phyloP scores from a whole-genome alignment of 169 alveolate genomes.

The Cryptosporidium ubiquitum region DNA sequence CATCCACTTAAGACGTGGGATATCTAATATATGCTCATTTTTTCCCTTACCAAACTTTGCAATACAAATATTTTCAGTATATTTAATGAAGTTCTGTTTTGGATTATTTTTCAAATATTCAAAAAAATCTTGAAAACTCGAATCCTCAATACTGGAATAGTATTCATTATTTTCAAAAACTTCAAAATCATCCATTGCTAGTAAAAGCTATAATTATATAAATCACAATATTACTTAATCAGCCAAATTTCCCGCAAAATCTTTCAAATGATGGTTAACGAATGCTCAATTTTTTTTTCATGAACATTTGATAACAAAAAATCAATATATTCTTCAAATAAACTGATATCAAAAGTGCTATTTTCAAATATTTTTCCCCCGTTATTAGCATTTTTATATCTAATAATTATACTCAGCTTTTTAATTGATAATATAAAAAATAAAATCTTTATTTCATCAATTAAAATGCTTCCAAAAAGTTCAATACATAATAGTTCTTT shows the following conservation, averaged over 20 bases:
- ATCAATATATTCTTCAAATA: background rate
- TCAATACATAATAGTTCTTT: slow-evolving; percentile 3
- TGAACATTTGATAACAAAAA: background rate
- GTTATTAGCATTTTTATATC: background rate
- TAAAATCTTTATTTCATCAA: slow-evolving; percentile 8
- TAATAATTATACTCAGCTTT: background rate
- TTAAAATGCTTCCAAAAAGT: slow-evolving; percentile 23
- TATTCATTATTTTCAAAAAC: slow-evolving; percentile 50
- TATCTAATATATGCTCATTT: background rate
- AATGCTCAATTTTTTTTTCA: background rate
- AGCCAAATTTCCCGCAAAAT: slow-evolving; percentile 37
- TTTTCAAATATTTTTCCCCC: background rate
- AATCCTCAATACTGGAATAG: slow-evolving; percentile 12
- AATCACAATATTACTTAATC: background rate
- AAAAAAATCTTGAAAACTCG: background rate
- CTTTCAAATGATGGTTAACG: background rate
- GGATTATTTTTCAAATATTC: slow-evolving; percentile 31
- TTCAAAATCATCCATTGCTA: slow-evolving; percentile 24
- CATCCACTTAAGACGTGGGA: slow-evolving; percentile 69
- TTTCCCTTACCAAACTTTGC: background rate
- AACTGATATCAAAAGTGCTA: background rate
- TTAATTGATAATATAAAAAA: background rate
- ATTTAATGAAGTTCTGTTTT: slow-evolving; percentile 22
- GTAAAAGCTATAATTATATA: background rate
- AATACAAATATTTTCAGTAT: slow-evolving; percentile 49